A percentile compares a stretch with the other conserved stretches of the same genome.
These are phyloP conservation scores for Arthroderma sp. DNA, from an alignment of 2,329 filamentous ascomycete genomes.

Conservation along the genomic window DNA sequence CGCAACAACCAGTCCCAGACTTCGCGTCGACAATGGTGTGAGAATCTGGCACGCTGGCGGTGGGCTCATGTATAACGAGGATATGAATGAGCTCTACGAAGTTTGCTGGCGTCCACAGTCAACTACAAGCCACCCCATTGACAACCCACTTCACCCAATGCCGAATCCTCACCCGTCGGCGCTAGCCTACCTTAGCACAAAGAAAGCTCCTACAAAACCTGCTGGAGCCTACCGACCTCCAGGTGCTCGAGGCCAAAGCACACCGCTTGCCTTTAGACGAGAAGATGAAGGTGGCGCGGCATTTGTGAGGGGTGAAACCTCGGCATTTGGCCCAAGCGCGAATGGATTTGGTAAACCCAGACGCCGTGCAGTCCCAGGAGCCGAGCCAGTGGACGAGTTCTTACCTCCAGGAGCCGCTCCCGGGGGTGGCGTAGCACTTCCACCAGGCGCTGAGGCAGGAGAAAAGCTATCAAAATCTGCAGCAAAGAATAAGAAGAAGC, in stretches of 20 bases:
- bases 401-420: slow-evolving; percentile 57
- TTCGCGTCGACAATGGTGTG: slow-evolving; percentile 92
- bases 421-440: slow-evolving; percentile 52
- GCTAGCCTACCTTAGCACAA: slow-evolving; percentile 63
- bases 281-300: slow-evolving; percentile 93
- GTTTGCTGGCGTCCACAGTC: slow-evolving; percentile 74
- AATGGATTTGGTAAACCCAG: slow-evolving; percentile 70
- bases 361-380: slow-evolving; percentile 73
- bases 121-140: slow-evolving; percentile 43
- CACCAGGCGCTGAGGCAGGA: slow-evolving; percentile 51
- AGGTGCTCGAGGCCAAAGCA: slow-evolving; percentile 75
- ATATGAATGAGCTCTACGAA: slow-evolving; percentile 88
- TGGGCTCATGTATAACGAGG: slow-evolving; percentile 83
- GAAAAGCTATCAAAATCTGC: slow-evolving; percentile 71
- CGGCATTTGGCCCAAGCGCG: slow-evolving; percentile 32
- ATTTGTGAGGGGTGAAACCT: slow-evolving; percentile 66
- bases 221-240: slow-evolving; percentile 94
- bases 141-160: slow-evolving; percentile 57
- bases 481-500: slow-evolving; percentile 97
- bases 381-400: slow-evolving; percentile 55
- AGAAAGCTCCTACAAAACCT: slow-evolving; percentile 91
- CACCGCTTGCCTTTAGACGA: slow-evolving; percentile 89
- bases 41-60: slow-evolving; percentile 90
- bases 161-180: slow-evolving; percentile 75
- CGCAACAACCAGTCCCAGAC: slow-evolving; percentile 87